Base-by-base conservation (phyloP, 2,329 filamentous ascomycete species). In the Iodosphaeria phyllophila region DNA sequence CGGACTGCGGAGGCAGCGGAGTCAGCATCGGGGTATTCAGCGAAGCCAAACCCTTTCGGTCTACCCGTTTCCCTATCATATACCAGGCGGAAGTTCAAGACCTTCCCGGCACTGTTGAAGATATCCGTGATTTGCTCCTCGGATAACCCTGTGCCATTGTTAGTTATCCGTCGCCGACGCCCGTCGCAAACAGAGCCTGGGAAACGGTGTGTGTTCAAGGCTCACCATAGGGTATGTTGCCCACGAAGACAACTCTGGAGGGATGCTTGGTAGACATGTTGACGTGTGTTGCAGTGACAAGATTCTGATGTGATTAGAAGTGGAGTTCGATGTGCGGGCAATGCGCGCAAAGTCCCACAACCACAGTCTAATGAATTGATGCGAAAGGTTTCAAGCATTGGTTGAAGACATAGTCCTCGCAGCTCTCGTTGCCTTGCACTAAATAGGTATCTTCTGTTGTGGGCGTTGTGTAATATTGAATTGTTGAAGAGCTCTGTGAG, bases 71-170 rank as follows among this genome's bases (percentile, higher is more conserved):
- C 86, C 26, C 83, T 77, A 54, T 95, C 91, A 51, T 92, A 91
- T 35, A 95, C 86, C 24, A 95, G 64, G 26, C 86, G 72, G 48
- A 95, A 95, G 46, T 78, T 86, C 30, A 91, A 62, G 2, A 95
- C 86, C 35, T 84, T 79, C 30, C 89, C 89, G 26, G 79, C 83
- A 35, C 77, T 76, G 45, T 74, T 79, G 49, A 95, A 91, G 32
- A 92, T 92, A 39, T 93, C 80, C 44, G 75, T 76, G 40, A 98
- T 92, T 47, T 92, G 79, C 48, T 95, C 84, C 54, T 98, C 89
- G 16, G 83, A 92, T 35, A 93, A 72, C 34, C 86, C 84, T 92
- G 22, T 12, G 12, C 4, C 15, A n/a, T 13, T 13, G 8, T 9
- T n/a, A n/a, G n/a, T n/a, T n/a, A n/a, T n/a, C n/a, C n/a, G n/a